Conservation (phyloP, 2,329 filamentous ascomycete species). For the Cryphonectria japonica region DNA sequence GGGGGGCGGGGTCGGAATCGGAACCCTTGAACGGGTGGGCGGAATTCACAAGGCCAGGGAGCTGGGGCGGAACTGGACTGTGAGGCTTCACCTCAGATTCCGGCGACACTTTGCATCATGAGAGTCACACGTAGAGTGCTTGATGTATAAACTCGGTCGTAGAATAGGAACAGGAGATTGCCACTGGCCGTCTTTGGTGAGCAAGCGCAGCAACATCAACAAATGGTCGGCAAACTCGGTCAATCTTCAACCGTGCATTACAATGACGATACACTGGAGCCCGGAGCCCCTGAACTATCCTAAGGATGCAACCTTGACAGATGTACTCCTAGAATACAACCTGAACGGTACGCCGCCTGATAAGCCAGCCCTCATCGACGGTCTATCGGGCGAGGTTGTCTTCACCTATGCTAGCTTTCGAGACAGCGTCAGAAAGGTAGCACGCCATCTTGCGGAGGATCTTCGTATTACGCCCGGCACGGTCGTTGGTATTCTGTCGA, state of each 20-base stretch:
- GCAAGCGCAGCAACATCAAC: too few relatives aligned
- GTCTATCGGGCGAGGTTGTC: constrained; percentile 17
- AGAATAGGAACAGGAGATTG: too few relatives aligned
- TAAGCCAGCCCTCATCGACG: constrained; percentile 23
- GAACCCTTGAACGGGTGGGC: too few relatives aligned
- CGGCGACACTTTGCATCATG: too few relatives aligned
- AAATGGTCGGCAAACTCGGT: neutral
- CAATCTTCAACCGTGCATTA: neutral
- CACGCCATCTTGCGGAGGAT: constrained; percentile 16
- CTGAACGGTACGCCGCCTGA: constrained; percentile 20
- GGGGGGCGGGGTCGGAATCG: too few relatives aligned
- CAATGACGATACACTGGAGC: constrained; percentile 8
- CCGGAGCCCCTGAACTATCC: constrained; percentile 16
- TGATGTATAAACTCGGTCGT: too few relatives aligned
- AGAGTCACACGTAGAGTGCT: too few relatives aligned
- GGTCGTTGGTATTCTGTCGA: constrained; percentile 25
- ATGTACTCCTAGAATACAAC: constrained; percentile 21
- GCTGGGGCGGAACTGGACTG: neutral
- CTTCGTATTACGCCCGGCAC: constrained; percentile 8
- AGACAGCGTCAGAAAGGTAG: constrained; percentile 20
- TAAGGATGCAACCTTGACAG: constrained; percentile 17
- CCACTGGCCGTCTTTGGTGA: too few relatives aligned
- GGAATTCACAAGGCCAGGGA: too few relatives aligned
- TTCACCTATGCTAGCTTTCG: constrained; percentile 25
- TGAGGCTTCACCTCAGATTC: neutral